phyloP scores from a whole-genome alignment of 164 flowering plant genomes.

The Piper longum region DNA sequence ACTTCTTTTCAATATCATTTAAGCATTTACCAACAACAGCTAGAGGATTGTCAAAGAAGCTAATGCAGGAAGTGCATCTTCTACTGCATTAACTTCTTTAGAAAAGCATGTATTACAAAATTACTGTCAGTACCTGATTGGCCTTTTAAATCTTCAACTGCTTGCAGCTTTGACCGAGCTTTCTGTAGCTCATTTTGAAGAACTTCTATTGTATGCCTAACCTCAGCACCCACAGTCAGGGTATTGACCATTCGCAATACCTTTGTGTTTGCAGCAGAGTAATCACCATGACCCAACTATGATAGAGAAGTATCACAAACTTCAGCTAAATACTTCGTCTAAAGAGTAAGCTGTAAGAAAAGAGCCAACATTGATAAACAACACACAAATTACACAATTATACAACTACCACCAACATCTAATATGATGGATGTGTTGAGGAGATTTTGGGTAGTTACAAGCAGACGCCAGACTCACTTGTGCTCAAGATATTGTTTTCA shows the following conservation, averaged over 20 bases:
- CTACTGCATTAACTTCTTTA: neutral
- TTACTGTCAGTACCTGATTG: constrained; percentile 57
- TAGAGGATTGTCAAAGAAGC: no score
- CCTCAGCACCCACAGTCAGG: constrained; percentile 76
- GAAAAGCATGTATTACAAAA: neutral
- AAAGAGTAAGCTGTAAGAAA: neutral
- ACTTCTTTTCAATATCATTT: no score
- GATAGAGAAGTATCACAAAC: constrained; percentile 7
- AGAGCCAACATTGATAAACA: no score
- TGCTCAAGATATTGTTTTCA: no score
- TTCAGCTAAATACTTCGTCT: neutral
- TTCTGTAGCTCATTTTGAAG: constrained; percentile 66
- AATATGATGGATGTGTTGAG: no score
- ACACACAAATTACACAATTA: no score
- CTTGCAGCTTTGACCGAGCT: constrained; percentile 74
- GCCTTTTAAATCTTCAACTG: constrained; percentile 82
- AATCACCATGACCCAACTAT: constrained; percentile 97
- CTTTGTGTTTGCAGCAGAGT: constrained; percentile 80
- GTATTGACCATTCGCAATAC: constrained; percentile 95
- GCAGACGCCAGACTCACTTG: no score
- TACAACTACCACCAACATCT: no score
- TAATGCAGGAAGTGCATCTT: no score
- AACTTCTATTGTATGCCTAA: constrained; percentile 84
- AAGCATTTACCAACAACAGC: no score
- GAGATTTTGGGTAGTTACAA: no score